phyloP scores from a whole-genome alignment of 495 filamentous ascomycete genomes.

The Trichoderma reesei region DNA sequence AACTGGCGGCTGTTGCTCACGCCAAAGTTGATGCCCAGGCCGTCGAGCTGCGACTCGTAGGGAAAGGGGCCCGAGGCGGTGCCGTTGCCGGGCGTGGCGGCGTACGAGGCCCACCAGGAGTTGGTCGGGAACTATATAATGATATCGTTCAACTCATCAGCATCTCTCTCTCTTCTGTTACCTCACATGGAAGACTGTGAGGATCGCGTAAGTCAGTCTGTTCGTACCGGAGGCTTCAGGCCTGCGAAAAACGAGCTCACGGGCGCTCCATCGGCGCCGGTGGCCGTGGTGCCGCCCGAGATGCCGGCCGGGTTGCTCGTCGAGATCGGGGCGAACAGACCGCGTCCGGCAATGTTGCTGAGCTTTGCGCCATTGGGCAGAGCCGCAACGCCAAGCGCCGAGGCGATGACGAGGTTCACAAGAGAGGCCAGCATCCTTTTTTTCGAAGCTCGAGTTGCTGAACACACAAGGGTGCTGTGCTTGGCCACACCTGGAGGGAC shows the following conservation, averaged over 20 bases:
- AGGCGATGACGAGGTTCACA: constrained; percentile 2
- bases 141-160: too few species aligned
- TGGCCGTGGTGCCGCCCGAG: constrained; percentile 1
- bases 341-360: constrained; percentile 1
- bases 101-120: constrained; percentile 13
- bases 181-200: too few species aligned
- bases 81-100: constrained; percentile 8
- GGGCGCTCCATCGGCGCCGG: constrained; percentile 1
- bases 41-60: constrained; percentile 13
- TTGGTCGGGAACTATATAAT: constrained; percentile 13
- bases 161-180: too few species aligned
- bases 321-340: constrained; percentile 11
- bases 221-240: constrained; percentile 12
- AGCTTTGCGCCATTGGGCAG: background rate
- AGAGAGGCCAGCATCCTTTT: constrained; percentile 2
- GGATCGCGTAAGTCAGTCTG: too few species aligned
- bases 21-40: constrained; percentile 11
- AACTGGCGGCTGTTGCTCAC: constrained; percentile 12
- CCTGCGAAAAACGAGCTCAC: constrained; percentile 13
- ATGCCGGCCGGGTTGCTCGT: constrained; percentile 9
- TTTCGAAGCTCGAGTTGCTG: background rate
- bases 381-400: constrained; percentile 1
- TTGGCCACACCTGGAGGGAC: background rate
- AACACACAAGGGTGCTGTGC: background rate
- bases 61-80: constrained; percentile 12